Conservation (phyloP, 2,329 filamentous ascomycete species). For the Bipolaris victoriae region DNA sequence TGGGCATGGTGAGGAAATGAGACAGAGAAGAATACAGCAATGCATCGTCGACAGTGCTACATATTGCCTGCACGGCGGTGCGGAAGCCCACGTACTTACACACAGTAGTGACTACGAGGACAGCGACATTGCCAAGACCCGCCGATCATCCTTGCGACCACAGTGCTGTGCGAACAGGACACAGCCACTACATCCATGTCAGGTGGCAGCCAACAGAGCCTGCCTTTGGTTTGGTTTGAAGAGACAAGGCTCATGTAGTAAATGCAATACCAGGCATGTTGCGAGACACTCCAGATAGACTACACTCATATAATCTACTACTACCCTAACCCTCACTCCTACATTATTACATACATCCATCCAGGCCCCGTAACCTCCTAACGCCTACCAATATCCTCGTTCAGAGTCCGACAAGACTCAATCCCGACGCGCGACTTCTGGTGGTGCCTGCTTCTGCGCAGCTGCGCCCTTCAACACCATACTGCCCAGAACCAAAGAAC, state of each 20-base stretch:
- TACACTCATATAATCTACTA: background rate
- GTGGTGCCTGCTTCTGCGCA: conserved; percentile 26
- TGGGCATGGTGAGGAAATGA: background rate
- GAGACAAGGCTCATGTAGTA: background rate
- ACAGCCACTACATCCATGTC: background rate
- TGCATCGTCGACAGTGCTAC: background rate
- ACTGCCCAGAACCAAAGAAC: conserved; percentile 38
- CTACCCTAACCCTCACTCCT: background rate
- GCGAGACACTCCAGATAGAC: background rate
- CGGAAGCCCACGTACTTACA: background rate
- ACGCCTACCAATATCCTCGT: conserved; percentile 15
- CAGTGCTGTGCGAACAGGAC: background rate
- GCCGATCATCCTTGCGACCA: background rate
- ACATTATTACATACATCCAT: conserved; percentile 6
- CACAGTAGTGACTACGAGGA: background rate
- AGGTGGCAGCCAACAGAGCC: no score
- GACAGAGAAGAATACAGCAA: background rate
- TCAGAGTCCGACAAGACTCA: conserved; percentile 17
- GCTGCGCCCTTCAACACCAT: conserved; percentile 39
- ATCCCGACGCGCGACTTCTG: conserved; percentile 28
- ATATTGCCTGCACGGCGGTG: background rate
- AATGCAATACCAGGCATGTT: background rate
- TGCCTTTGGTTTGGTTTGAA: background rate
- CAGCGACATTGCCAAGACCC: conserved; percentile 4
- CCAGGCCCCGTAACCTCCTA: conserved; percentile 3